phyloP scores from a whole-genome alignment of 75 land plant species.

The Picea sitchensis region DNA sequence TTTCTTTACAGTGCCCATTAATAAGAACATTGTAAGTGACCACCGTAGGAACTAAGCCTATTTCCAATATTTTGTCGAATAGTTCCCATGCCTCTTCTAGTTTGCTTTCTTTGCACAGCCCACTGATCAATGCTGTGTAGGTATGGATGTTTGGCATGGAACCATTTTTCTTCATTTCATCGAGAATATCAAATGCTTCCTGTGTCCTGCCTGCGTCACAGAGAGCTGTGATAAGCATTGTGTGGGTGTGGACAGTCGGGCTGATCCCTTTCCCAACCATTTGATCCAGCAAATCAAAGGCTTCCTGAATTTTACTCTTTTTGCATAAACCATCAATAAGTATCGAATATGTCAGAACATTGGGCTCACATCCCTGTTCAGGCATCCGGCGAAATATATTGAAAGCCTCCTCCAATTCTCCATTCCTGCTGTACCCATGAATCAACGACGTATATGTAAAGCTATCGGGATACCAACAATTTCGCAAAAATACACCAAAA shows the following conservation, averaged over 20 bases:
- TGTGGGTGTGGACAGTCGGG: constrained; percentile 49
- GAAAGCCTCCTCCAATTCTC: constrained; percentile 34
- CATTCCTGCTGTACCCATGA: constrained; percentile 34
- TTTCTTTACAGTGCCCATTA: constrained; percentile 53
- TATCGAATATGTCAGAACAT: constrained; percentile 46
- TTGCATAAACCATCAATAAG: constrained; percentile 59
- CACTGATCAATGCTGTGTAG: constrained; percentile 36
- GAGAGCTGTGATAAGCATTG: constrained; percentile 38
- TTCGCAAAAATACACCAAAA: constrained; percentile 19
- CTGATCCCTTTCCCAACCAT: constrained; percentile 33
- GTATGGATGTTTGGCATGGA: constrained; percentile 54
- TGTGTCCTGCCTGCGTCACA: constrained; percentile 26
- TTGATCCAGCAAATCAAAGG: constrained; percentile 19
- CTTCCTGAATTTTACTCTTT: constrained; percentile 35
- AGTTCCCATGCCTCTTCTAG: constrained; percentile 36
- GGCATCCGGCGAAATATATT: constrained; percentile 35
- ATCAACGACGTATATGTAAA: constrained; percentile 49
- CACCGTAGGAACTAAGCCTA: constrained; percentile 44
- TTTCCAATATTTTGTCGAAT: constrained; percentile 30
- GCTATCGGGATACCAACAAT: constrained; percentile 27
- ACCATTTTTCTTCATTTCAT: constrained; percentile 42
- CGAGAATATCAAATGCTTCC: constrained; percentile 30
- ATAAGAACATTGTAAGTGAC: constrained; percentile 63
- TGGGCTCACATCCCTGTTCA: constrained; percentile 42
- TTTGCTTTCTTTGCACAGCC: constrained; percentile 33